These are phyloP conservation scores for Vinca minor DNA, from an alignment of 257 asterid species.

Conservation along the genomic window DNA sequence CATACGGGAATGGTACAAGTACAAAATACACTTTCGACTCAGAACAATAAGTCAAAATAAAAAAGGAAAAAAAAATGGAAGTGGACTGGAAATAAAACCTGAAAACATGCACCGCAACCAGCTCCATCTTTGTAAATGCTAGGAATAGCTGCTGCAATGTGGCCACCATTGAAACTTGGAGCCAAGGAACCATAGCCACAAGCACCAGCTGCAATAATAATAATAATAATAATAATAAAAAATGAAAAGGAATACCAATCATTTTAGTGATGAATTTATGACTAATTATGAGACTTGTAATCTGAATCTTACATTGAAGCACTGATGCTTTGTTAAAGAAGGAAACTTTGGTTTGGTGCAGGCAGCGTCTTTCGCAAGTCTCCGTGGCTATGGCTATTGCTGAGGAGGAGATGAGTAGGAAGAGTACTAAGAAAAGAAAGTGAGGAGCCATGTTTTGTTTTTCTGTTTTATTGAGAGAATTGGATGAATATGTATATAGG, in stretches of 20 bases:
- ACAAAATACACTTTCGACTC: no score
- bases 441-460: conserved; percentile 6
- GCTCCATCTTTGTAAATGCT: conserved; percentile 58
- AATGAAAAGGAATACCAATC: no score
- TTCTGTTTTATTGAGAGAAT: not conserved
- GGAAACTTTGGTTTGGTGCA: conserved; percentile 42
- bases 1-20: no score
- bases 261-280: no score
- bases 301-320: conserved; percentile 42
- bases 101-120: conserved; percentile 89
- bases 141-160: conserved; percentile 63
- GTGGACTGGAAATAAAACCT: conserved; percentile 24
- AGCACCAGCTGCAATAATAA: conserved; percentile 61
- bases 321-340: conserved; percentile 41
- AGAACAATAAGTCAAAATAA: no score
- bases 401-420: conserved; percentile 33
- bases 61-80: no score
- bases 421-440: conserved; percentile 15
- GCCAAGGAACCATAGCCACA: conserved; percentile 76
- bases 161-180: conserved; percentile 38
- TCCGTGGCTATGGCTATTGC: no score
- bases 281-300: no score
- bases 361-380: conserved; percentile 71
- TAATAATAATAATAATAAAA: no score
- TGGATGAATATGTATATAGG: not conserved